Evolutionary conservation across 352 stramenopile genomes (phyloP), one percentile per base, ranked within the genome.

Genomic region (Pythium sp.): DNA sequence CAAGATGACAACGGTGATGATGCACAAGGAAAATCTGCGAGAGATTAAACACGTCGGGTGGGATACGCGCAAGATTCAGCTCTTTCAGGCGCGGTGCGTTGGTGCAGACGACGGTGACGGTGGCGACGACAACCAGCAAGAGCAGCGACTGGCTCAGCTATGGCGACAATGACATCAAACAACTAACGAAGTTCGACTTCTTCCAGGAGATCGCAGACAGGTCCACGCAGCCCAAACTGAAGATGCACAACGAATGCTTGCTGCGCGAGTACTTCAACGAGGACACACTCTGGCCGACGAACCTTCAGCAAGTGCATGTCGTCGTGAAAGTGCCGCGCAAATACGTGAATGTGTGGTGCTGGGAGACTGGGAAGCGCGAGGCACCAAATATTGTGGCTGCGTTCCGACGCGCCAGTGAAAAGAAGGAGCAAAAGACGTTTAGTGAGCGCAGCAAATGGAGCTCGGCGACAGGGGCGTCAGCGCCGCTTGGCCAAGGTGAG

Each of bases 191-290:
- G 8, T 1, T 30, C 5, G n/a, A 55, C 47, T 55, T 28, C n/a
- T 55, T 28, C 8, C n/a, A n/a, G 8, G 7, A 55, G n/a, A 26
- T 55, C 20, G 47, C 47, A 12, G 47, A n/a, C 5, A 55, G 22
- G 47, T 55, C 14, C 47, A 55, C 20, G n/a, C n/a, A n/a, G 47
- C n/a, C 47, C n/a, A 7, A 14, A n/a, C n/a, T 55, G 20, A 6
- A 55, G 47, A 24, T 55, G 47, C 47, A 55, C 5, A n/a, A 55
- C 47, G 47, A 55, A 2, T 24, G n/a, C n/a, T 7, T 55, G 6
- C 7, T 55, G 47, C 18, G 47, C n/a, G 15, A 55, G 20, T 30
- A 55, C n/a, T 55, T 55, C 47, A 55, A 55, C 47, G 47, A 55
- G 47, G 11, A 14, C 6, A 30, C 47, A 3, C n/a, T 24, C 20